A percentile compares a stretch with the other conserved stretches of the same genome.
phyloP scores from a whole-genome alignment of 352 stramenopile genomes.

The Globisporangium polare region DNA sequence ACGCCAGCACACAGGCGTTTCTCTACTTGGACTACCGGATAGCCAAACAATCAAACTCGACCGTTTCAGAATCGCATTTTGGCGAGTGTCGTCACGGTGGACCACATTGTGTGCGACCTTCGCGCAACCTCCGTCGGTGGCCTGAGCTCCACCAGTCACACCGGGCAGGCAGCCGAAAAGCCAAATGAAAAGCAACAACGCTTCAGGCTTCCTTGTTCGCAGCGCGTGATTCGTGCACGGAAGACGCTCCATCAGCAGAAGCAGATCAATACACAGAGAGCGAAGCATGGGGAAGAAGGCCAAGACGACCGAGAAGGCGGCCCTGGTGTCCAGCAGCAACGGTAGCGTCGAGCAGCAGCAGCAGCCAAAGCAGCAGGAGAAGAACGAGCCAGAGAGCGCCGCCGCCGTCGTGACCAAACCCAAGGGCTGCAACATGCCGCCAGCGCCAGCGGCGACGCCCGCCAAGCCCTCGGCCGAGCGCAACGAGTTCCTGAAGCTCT shows the following conservation, averaged over 20 bases:
- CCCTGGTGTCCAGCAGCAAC: not conserved
- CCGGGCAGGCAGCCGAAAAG: not conserved
- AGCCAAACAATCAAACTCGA: not conserved
- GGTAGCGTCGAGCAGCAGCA: not conserved
- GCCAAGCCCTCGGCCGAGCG: slow-evolving; percentile 26
- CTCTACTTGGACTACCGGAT: not conserved
- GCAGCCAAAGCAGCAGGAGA: not conserved
- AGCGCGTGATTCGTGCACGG: slow-evolving; percentile 1
- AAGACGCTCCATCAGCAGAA: not conserved
- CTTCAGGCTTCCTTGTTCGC: slow-evolving; percentile 10
- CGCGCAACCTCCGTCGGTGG: slow-evolving; percentile 4
- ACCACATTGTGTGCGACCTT: not conserved
- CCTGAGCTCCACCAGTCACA: slow-evolving; percentile 14
- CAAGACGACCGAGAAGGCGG: slow-evolving; percentile 10
- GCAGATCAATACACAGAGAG: slow-evolving; percentile 4
- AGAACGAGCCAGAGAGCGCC: not conserved
- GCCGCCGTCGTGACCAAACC: not conserved
- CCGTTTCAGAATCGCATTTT: not conserved
- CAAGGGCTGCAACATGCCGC: not conserved
- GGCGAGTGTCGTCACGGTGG: not conserved
- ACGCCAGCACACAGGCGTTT: not conserved
- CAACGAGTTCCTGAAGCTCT: slow-evolving; percentile 84
- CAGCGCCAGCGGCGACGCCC: not conserved
- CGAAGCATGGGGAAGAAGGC: slow-evolving; percentile 15
- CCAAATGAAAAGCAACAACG: slow-evolving; percentile 16